These are phyloP conservation scores for Ophiocordyceps camponoti-saundersi DNA, from an alignment of 2,329 filamentous ascomycete species.

Conservation along the genomic window DNA sequence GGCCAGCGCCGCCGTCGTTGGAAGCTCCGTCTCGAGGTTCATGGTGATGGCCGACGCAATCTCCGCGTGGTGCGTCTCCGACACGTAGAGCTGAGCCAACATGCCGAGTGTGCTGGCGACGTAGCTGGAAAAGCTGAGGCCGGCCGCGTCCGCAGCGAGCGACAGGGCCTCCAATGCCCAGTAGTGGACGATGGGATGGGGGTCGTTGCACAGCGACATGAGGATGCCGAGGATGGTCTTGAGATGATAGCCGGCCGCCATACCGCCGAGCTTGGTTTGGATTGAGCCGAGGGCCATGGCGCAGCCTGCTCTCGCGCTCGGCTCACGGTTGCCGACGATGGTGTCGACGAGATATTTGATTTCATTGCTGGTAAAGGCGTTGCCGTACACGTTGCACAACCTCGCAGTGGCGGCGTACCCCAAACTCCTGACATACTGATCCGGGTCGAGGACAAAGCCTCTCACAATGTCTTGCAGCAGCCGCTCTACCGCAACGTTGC, in stretches of 20 bases:
- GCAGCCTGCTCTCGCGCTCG: constrained; percentile 82
- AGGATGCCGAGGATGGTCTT: constrained; percentile 95
- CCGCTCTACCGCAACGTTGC: constrained; percentile 61
- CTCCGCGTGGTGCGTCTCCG: constrained; percentile 81
- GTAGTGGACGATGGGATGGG: constrained; percentile 87
- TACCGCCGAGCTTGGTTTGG: constrained; percentile 87
- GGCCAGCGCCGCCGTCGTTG: constrained; percentile 67
- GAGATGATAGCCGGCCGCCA: constrained; percentile 90
- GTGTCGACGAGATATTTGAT: constrained; percentile 87
- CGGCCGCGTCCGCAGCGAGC: constrained; percentile 77
- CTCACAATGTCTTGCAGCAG: constrained; percentile 60
- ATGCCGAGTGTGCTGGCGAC: constrained; percentile 85
- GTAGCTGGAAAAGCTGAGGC: constrained; percentile 78
- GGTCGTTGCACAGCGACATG: constrained; percentile 94
- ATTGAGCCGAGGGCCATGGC: constrained; percentile 88
- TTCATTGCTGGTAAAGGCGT: constrained; percentile 73
- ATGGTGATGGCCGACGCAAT: constrained; percentile 65
- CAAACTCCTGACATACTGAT: constrained; percentile 72
- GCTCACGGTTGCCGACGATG: constrained; percentile 85
- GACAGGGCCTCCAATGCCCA: constrained; percentile 87
- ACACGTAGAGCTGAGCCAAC: constrained; percentile 81
- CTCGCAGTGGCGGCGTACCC: constrained; percentile 75
- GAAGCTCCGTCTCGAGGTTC: constrained; percentile 74
- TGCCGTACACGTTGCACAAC: constrained; percentile 71
- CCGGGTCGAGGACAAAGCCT: constrained; percentile 63